These are phyloP conservation scores for Nigrospora oryzae DNA, from an alignment of 2,329 filamentous ascomycete species.

Conservation along the genomic window DNA sequence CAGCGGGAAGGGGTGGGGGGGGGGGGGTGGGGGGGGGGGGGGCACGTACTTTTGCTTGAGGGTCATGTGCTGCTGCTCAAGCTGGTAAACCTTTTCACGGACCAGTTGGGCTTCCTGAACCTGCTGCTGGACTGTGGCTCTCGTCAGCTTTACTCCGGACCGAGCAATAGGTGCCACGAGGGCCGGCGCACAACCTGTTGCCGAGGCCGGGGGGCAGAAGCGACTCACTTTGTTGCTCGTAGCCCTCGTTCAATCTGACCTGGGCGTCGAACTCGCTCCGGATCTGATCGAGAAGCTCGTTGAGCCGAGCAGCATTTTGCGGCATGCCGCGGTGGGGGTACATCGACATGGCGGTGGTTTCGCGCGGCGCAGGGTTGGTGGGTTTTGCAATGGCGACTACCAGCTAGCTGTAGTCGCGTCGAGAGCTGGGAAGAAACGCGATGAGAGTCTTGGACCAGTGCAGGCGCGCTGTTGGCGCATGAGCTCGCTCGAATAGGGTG, in stretches of 20 bases:
- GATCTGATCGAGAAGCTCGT: slow-evolving; percentile 86
- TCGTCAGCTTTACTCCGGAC: background rate
- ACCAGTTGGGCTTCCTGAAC: slow-evolving; percentile 94
- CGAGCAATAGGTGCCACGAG: no score
- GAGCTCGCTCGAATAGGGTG: no score
- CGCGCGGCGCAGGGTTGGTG: no score
- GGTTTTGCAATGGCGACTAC: no score
- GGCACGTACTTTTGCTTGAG: slow-evolving; percentile 80
- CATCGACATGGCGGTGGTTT: slow-evolving; percentile 53
- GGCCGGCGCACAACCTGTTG: no score
- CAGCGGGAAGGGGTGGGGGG: no score
- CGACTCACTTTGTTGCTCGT: slow-evolving; percentile 86
- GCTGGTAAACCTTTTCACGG: slow-evolving; percentile 81
- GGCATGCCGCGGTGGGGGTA: slow-evolving; percentile 85
- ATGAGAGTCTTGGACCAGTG: no score
- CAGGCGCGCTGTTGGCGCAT: no score
- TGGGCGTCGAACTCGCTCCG: slow-evolving; percentile 86
- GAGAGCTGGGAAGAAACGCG: no score
- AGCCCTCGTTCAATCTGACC: slow-evolving; percentile 71
- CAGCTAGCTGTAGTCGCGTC: no score
- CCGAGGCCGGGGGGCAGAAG: background rate
- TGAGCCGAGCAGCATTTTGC: slow-evolving; percentile 57
- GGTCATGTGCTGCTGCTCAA: slow-evolving; percentile 82
- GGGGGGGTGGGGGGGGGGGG: background rate
- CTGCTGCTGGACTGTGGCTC: slow-evolving; percentile 67